A percentile compares a stretch with the other conserved stretches of the same genome.
Evolutionary conservation across 2,329 filamentous ascomycete genomes (phyloP).

Genomic region (Pseudogymnoascus sp.): DNA sequence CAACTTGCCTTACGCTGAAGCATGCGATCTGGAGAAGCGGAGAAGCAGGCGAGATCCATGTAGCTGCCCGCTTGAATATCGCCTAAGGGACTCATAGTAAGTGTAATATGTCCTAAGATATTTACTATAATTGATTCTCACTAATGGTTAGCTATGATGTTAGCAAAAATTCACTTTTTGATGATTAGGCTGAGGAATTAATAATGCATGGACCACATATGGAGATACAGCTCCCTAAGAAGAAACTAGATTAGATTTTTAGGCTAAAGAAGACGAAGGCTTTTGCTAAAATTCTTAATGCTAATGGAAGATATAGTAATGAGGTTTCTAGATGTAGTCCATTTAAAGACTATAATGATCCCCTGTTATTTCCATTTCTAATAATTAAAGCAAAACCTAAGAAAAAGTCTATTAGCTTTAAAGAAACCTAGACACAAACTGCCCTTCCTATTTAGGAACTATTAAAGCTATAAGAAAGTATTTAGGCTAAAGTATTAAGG

Average conservation of each 20-base stretch:
- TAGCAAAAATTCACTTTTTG: background rate
- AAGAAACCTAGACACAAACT: conserved; percentile 20
- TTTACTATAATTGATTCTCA: background rate
- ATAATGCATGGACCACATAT: background rate
- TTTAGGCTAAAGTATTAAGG: background rate
- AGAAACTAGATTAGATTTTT: conserved; percentile 15
- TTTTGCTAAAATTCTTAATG: conserved; percentile 10
- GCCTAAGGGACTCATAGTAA: background rate
- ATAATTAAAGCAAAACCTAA: conserved; percentile 23
- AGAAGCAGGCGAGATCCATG: background rate
- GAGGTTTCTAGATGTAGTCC: background rate
- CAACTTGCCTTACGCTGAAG: background rate
- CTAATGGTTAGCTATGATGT: background rate
- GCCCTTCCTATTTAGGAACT: conserved; percentile 22
- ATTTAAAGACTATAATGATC: conserved; percentile 13
- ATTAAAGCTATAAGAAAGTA: conserved; percentile 21
- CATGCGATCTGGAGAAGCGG: background rate
- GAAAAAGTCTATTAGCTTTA: conserved; percentile 14
- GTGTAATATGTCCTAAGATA: background rate
- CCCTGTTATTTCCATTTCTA: conserved; percentile 23
- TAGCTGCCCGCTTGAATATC: background rate
- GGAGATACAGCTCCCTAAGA: conserved; percentile 5
- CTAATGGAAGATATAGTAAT: background rate
- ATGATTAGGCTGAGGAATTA: background rate
- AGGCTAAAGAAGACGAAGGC: conserved; percentile 14